Conservation (phyloP, 352 stramenopile genomes). For the Pythium brachiatum region DNA sequence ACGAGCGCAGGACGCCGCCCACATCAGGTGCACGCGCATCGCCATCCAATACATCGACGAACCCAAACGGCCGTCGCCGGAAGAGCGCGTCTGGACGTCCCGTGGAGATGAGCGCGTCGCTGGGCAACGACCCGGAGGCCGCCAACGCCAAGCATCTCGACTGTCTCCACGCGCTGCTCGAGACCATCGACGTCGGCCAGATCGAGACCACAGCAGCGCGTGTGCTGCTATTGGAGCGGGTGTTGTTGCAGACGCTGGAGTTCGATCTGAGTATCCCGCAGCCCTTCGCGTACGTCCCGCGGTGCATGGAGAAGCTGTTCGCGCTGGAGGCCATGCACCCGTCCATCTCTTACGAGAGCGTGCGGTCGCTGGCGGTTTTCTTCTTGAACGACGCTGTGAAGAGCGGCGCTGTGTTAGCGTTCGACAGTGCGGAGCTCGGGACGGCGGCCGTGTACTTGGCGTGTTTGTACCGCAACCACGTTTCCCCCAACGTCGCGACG, state of each 20-base stretch:
- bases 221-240: slow-evolving; percentile 67
- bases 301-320: slow-evolving; percentile 30
- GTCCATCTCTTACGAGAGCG: slow-evolving; percentile 40
- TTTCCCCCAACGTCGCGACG: slow-evolving; percentile 55
- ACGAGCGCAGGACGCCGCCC: slow-evolving; percentile 23
- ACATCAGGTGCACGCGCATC: slow-evolving; percentile 6
- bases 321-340: slow-evolving; percentile 56
- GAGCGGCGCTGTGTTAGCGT: slow-evolving; percentile 49
- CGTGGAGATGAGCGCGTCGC: slow-evolving; percentile 49
- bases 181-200: slow-evolving; percentile 61
- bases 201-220: slow-evolving; percentile 60
- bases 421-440: slow-evolving; percentile 48
- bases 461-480: slow-evolving; percentile 58
- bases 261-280: slow-evolving; percentile 72
- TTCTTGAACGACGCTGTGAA: slow-evolving; percentile 64
- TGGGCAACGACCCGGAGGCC: slow-evolving; percentile 51
- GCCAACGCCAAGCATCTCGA: slow-evolving; percentile 64
- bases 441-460: slow-evolving; percentile 66
- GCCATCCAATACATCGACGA: background rate
- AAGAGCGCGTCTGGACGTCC: slow-evolving; percentile 35
- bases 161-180: slow-evolving; percentile 56
- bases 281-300: slow-evolving; percentile 59
- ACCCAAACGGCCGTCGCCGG: slow-evolving; percentile 15
- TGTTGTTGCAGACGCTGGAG: slow-evolving; percentile 70
- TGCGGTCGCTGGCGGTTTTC: slow-evolving; percentile 49